phyloP scores from a whole-genome alignment of 805 yeast genomes.

The Candida andamanensis region DNA sequence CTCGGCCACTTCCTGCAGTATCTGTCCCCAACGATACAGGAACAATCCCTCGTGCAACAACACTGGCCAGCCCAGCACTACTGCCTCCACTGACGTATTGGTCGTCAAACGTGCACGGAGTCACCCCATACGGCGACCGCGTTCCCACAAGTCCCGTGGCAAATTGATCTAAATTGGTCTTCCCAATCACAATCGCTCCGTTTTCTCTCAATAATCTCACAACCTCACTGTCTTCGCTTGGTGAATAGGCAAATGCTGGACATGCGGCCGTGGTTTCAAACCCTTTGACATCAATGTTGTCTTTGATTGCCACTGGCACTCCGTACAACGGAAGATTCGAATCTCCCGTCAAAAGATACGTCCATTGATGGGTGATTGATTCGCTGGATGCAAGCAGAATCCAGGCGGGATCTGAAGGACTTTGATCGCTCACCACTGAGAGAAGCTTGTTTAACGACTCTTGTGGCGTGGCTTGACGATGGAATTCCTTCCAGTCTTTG shows the following conservation, averaged over 20 bases:
- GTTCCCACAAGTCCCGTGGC: conserved; percentile 97
- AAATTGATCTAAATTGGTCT: conserved; percentile 93
- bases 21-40: conserved; percentile 92
- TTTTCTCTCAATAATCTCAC: conserved; percentile 71
- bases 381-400: conserved; percentile 66
- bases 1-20: conserved; percentile 97
- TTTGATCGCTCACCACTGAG: conserved; percentile 45
- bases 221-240: conserved; percentile 69
- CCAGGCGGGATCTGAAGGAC: conserved; percentile 82
- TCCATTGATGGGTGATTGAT: conserved; percentile 74
- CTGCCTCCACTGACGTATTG: conserved; percentile 92
- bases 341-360: conserved; percentile 60
- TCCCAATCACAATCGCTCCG: conserved; percentile 92
- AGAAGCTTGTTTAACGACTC: conserved; percentile 51
- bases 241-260: conserved; percentile 70
- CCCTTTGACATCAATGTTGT: conserved; percentile 84
- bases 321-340: conserved; percentile 70
- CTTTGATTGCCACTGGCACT: conserved; percentile 93
- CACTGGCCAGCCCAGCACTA: conserved; percentile 92
- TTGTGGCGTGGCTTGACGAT: conserved; percentile 54
- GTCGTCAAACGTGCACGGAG: conserved; percentile 71
- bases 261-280: conserved; percentile 93
- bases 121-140: conserved; percentile 90
- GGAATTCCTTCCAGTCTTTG: conserved; percentile 71
- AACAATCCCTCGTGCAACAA: conserved; percentile 83